Percentiles rank a stretch among this genome's conserved stretches.
Conservation (phyloP, 257 asterid species). For the Jaltomata sinuosa region DNA sequence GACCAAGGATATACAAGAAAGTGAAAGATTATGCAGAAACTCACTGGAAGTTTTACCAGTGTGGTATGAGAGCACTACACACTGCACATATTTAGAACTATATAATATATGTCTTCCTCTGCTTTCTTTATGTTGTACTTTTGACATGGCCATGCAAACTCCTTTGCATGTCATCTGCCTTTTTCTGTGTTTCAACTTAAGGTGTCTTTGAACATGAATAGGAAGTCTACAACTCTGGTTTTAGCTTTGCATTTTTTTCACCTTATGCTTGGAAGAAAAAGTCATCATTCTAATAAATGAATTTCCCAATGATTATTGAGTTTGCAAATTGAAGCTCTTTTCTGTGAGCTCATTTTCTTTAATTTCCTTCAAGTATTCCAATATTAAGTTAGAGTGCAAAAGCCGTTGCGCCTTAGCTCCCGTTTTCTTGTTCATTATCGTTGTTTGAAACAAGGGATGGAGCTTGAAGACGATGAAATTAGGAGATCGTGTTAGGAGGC, state of each 20-base stretch:
- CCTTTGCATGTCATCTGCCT: no score
- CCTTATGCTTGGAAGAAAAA: neutral
- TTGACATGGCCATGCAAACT: no score
- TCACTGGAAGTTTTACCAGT: conserved; percentile 22
- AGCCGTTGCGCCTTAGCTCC: no score
- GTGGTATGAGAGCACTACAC: neutral
- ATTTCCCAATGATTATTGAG: neutral
- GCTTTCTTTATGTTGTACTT: neutral
- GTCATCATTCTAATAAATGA: neutral
- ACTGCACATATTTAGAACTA: neutral
- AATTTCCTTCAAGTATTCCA: neutral
- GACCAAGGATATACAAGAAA: conserved; percentile 25
- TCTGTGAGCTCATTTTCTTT: neutral
- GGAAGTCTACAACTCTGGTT: no score
- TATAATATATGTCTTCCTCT: neutral
- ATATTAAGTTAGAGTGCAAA: neutral
- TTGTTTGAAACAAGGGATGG: neutral
- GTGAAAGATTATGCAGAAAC: conserved; percentile 42
- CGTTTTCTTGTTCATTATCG: no score
- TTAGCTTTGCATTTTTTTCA: no score
- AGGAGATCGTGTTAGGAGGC: no score
- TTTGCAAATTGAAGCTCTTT: neutral
- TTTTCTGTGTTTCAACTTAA: no score
- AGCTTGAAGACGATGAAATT: no score
- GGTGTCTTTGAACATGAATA: no score